phyloP scores from a whole-genome alignment of 1,284 basidiomycete genomes.

The Ustilago crameri region DNA sequence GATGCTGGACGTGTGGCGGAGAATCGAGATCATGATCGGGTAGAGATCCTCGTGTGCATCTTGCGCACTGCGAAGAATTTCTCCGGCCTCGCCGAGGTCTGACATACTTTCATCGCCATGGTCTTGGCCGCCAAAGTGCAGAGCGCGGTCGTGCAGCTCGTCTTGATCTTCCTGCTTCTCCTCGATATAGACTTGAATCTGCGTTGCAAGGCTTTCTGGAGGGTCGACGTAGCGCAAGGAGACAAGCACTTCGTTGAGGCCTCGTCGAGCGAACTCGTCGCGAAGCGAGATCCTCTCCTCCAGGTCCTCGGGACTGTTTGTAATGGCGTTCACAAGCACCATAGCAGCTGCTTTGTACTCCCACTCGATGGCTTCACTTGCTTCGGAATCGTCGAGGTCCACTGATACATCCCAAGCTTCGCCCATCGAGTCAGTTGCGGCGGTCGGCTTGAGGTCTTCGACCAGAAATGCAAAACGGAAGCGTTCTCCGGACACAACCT shows the following conservation, averaged over 20 bases:
- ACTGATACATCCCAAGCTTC: slow-evolving; percentile 68
- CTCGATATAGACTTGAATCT: slow-evolving; percentile 83
- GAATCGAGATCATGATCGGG: slow-evolving; percentile 61
- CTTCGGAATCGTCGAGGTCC: slow-evolving; percentile 26
- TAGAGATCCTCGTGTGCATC: slow-evolving; percentile 63
- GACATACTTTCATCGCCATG: slow-evolving; percentile 23
- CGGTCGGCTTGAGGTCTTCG: slow-evolving; percentile 73
- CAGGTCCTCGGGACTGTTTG: slow-evolving; percentile 79
- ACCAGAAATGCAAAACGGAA: slow-evolving; percentile 85
- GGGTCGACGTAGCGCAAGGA: slow-evolving; percentile 80
- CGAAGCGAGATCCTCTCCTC: slow-evolving; percentile 82
- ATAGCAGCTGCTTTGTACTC: slow-evolving; percentile 81
- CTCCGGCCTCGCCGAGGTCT: slow-evolving; percentile 44
- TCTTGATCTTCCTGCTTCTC: slow-evolving; percentile 89
- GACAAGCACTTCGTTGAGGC: slow-evolving; percentile 82
- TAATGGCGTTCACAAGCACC: slow-evolving; percentile 80
- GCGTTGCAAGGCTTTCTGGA: slow-evolving; percentile 78
- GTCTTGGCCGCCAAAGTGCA: slow-evolving; percentile 23
- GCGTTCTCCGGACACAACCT: slow-evolving; percentile 76
- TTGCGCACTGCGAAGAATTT: slow-evolving; percentile 36
- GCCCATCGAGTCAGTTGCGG: slow-evolving; percentile 68
- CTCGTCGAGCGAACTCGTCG: slow-evolving; percentile 82
- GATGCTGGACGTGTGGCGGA: slow-evolving; percentile 74
- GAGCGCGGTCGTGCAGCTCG: slow-evolving; percentile 72
- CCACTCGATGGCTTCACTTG: slow-evolving; percentile 73